Evolutionary conservation across 1,284 basidiomycete species (phyloP), one percentile per base, ranked within the genome.

Genomic region (Takashimella tepidaria): DNA sequence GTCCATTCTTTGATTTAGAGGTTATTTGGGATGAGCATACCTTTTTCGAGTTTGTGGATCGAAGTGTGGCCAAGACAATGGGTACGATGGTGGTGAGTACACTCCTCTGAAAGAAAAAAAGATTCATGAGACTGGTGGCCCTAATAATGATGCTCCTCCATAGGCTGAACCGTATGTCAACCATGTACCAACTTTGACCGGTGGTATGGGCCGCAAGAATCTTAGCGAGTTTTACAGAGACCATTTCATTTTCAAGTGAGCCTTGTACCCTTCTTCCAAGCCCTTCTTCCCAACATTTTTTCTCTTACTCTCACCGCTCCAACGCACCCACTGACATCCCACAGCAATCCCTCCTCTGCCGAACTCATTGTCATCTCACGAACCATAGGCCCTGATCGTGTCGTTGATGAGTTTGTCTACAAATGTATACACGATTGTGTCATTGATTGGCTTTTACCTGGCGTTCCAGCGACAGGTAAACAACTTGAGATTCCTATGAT

Each of bases 401-500:
- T 66, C 41, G 63, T 61, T 3, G 63, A 66, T 45, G 63, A 66
- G 45, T 66, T 66, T 49, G 49, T 61, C 37, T 66, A 60, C 50
- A 50, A 41, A 19, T 70, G 77, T 26, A 82, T 80, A 1, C 81
- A 82, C 53, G 77, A 79, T 58, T 72, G 71, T 31, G 64, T 68
- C 58, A 79, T 80, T 44, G 79, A 81, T 58, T 81, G 80, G 74
- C 77, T 82, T 53, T 64, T 61, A 4, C 60, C 63, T 0, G 59
- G 58, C 21, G 58, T 83, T 6, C 81, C 81, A 6, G 77, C 81
- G 0, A 81, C 79, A 1, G 77, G 78, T 12, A 79, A 76, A 59
- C 76, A 78, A 49, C 60, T 83, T 23, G 59, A 73, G 4, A 76
- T 83, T 26, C 81, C 82, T 0, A 80, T 83, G 78, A 72, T 81